Evolutionary conservation across 257 asterid genomes (phyloP).

Genomic region (Plectranthus barbatus): DNA sequence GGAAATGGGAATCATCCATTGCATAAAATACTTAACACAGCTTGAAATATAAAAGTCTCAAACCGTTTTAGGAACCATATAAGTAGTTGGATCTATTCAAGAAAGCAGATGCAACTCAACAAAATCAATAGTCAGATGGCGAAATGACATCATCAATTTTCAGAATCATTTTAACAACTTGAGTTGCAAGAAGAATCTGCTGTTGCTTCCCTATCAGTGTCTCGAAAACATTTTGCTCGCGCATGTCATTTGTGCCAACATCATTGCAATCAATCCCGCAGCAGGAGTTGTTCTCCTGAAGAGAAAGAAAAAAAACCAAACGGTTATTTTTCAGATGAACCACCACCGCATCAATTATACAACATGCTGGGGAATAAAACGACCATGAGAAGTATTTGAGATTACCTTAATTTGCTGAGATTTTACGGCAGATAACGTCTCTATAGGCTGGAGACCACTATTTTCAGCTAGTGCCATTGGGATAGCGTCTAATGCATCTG

Average conservation of each 20-base stretch:
- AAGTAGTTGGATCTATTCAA: not conserved
- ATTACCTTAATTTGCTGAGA: constrained; percentile 87
- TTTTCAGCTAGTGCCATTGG: constrained; percentile 99
- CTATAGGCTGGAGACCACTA: constrained; percentile 91
- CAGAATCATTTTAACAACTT: constrained; percentile 80
- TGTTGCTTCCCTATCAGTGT: constrained; percentile 82
- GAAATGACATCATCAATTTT: constrained; percentile 82
- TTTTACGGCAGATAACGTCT: constrained; percentile 83
- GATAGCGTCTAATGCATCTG: constrained; percentile 86
- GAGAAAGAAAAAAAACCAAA: not conserved
- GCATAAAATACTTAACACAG: no score
- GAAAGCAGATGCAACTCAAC: constrained; percentile 8
- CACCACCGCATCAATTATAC: not conserved
- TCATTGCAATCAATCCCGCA: constrained; percentile 87
- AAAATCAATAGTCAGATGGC: constrained; percentile 56
- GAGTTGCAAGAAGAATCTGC: constrained; percentile 77
- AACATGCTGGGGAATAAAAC: no score
- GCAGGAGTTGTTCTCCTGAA: constrained; percentile 61
- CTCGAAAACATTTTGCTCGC: constrained; percentile 83
- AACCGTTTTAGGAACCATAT: not conserved
- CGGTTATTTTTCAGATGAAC: not conserved
- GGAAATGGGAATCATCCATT: not conserved
- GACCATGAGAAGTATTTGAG: no score
- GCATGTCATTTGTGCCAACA: constrained; percentile 84
- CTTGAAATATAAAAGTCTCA: not conserved